phyloP scores from a whole-genome alignment of 257 asterid genomes.

The Solanum pinnatisectum region DNA sequence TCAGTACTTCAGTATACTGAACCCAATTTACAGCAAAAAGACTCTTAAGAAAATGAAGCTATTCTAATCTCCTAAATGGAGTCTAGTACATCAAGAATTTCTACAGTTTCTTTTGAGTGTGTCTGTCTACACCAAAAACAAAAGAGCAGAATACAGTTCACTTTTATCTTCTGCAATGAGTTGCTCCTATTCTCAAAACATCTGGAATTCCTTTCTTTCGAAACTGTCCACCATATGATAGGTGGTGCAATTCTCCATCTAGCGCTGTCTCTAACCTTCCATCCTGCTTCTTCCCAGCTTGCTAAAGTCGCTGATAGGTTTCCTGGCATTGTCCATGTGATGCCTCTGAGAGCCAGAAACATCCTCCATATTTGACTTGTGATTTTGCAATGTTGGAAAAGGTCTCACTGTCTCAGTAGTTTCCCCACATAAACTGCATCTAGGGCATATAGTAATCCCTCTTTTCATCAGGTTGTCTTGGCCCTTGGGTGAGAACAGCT shows the following conservation, averaged over 20 bases:
- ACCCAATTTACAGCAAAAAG: not conserved
- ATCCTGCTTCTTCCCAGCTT: not conserved
- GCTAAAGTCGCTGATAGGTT: not conserved
- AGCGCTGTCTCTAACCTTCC: not conserved
- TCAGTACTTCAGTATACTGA: not conserved
- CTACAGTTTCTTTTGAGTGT: not conserved
- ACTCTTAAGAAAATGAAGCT: not conserved
- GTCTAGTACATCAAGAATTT: not conserved
- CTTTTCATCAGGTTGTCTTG: not conserved
- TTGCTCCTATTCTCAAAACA: not conserved
- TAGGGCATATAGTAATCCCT: not conserved
- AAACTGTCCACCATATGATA: not conserved
- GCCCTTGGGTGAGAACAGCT: not conserved
- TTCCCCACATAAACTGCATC: not conserved
- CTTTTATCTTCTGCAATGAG: not conserved
- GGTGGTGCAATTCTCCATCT: not conserved
- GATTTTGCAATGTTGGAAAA: not conserved
- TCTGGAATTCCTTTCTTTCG: not conserved
- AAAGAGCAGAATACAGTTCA: not conserved
- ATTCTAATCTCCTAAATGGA: not conserved
- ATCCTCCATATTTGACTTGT: not conserved
- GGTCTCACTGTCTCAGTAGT: not conserved
- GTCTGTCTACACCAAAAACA: not conserved
- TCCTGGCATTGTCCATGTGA: not conserved
- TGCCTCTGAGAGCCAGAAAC: not conserved